phyloP scores from a whole-genome alignment of 495 filamentous ascomycete species.

The Penicillium ochrochloron region DNA sequence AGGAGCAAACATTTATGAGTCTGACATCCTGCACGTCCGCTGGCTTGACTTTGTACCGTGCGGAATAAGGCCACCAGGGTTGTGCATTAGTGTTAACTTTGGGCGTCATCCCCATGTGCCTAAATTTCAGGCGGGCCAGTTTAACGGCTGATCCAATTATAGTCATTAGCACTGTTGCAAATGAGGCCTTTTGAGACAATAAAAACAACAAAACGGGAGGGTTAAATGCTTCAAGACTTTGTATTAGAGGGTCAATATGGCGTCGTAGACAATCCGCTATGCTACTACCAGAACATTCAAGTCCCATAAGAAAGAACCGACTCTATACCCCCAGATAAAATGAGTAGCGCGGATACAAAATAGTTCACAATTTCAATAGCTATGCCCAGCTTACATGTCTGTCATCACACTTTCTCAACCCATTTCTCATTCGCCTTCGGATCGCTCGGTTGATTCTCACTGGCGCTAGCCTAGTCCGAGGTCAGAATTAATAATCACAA shows the following conservation, averaged over 20 bases:
- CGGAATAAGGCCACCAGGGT: background rate
- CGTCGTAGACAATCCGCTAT: too few species aligned
- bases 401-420: background rate
- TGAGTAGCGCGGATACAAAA: too few species aligned
- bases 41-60: background rate
- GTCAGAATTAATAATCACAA: background rate
- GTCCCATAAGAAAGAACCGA: too few species aligned
- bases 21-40: background rate
- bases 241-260: too few species aligned
- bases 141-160: too few species aligned
- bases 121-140: too few species aligned
- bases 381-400: background rate
- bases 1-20: background rate
- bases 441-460: background rate
- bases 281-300: too few species aligned
- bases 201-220: too few species aligned
- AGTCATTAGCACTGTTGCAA: too few species aligned
- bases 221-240: too few species aligned
- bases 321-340: too few species aligned
- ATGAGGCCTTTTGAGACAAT: too few species aligned
- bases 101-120: background rate
- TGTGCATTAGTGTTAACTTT: background rate
- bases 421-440: background rate
- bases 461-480: background rate
- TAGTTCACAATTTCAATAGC: background rate